Conservation (phyloP, 2,329 filamentous ascomycete species). For the Paraconiothyrium sp. region DNA sequence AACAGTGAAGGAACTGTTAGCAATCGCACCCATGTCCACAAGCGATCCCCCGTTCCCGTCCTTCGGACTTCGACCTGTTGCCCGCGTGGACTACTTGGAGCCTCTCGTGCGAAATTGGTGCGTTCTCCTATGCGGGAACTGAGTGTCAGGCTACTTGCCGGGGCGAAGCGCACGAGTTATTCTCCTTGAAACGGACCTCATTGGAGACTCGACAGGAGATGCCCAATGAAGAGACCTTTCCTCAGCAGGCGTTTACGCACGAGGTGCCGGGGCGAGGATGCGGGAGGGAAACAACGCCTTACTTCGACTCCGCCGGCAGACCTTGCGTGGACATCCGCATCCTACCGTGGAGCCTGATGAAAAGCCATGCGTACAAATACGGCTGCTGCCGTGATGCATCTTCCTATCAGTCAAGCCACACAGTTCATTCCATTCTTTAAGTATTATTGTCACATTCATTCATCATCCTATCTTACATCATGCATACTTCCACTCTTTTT, state of each 20-base stretch:
- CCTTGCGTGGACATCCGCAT: not conserved
- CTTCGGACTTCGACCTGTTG: not conserved
- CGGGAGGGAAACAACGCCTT: not conserved
- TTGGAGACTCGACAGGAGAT: not conserved
- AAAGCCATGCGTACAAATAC: constrained; percentile 1
- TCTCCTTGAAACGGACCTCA: not conserved
- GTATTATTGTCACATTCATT: not conserved
- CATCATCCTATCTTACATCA: not conserved
- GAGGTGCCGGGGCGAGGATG: not conserved
- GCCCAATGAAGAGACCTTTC: not conserved
- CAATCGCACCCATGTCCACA: not conserved
- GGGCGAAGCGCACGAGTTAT: not conserved
- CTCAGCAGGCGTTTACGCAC: not conserved
- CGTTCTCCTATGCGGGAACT: not conserved
- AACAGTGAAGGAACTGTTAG: not conserved
- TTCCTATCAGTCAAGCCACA: not conserved
- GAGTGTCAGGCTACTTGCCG: not conserved
- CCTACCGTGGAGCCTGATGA: not conserved
- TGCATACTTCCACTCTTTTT: constrained; percentile 11
- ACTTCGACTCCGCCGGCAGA: not conserved
- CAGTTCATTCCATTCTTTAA: not conserved
- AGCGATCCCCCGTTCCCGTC: not conserved
- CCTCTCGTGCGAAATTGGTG: constrained; percentile 2
- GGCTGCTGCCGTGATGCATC: not conserved
- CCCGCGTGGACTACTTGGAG: not conserved